Evolutionary conservation across 768 basidiomycete genomes (phyloP), one percentile per base, ranked within the genome.

Genomic region (Tricholoma terreum): DNA sequence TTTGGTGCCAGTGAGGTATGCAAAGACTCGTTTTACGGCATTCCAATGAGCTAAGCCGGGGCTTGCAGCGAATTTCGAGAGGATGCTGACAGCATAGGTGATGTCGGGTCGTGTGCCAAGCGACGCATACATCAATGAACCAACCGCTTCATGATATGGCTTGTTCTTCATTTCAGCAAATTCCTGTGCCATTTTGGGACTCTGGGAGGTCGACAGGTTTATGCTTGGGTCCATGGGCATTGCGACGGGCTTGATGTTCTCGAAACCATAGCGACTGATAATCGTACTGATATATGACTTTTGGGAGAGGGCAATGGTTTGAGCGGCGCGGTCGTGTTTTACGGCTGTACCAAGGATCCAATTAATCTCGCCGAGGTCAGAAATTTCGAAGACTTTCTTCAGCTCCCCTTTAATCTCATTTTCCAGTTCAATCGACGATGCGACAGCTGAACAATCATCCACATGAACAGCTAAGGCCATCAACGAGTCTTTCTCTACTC

Each of bases 1-100:
- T 35, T 59, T 62, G 0, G 66, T 72, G 0, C 63, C 67, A 42
- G 64, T 65, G 7, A 81, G 62, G 59, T 80, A 82, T 31, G 22
- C 17, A 57, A 59, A 49, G 53, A 56, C 49, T 55, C 27, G n/a
- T 22, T 56, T 56, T 22, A 56, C 34, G 15, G 55, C 55, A 19
- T 56, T 27, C 55, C 55, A 56, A 24, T 56, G 49, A 24, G 56
- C 54, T 7, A 19, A 43, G 1, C 67, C 67, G 3, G 74, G 75
- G 55, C 74, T 74, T 10, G 61, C 45, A 21, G 65, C 52, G 65
- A 71, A 77, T 10, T 63, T n/a, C n/a, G n/a, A n/a, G n/a, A n/a
- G n/a, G n/a, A n/a, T n/a, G n/a, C n/a, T n/a, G n/a, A n/a, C n/a
- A n/a, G n/a, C n/a, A n/a, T n/a, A n/a, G n/a, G n/a, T n/a, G n/a